Base-by-base conservation (phyloP, 1,284 basidiomycete genomes). In the Puccinia hordei region DNA sequence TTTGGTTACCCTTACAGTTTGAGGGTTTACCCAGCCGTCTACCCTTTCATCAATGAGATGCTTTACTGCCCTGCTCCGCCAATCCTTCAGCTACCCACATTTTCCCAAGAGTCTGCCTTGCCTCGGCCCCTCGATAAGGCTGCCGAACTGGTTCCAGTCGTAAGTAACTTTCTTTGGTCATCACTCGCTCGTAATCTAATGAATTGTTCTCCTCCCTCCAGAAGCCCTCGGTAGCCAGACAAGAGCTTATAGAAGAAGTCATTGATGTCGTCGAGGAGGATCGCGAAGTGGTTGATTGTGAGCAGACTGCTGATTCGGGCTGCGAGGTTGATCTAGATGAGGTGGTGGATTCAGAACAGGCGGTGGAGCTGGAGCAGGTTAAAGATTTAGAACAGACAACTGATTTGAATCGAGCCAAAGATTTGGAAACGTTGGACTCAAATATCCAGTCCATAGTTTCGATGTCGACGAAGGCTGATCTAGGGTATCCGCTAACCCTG, bases 1-100 rank as follows among this genome's bases (percentile, higher is more conserved):
- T 46, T 73, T 35, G 72, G 76, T 41, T 78, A 78, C 44, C 76
- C 76, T 38, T 61, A 68, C 35, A 78, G 69, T 55, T 27, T 78
- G 13, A 22, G 66, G 6, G 66, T 78, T 38, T 78, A 78, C 53
- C 53, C 76, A 38, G 33, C 76, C 41, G 65, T 78, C 30, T 78
- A 78, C 68, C 76, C 76, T 13, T 27, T 22, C 66, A 38, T 78
- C 35, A 38, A 71, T 22, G 53, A 46, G 30, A 5, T 78, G 63
- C 44, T 77, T 13, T 68, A 77, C 61, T 66, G 38, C 15, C 63
- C 74, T 13, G 61, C 38, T 12, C 63, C 44, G 27, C 38, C 49
- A n/a, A 33, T 53, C 49, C 53, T 53, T 15, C 49, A 72, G 35
- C 30, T 12, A 8, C 2, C 8, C 1, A 9, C 30, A 53, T 49